phyloP scores from a whole-genome alignment of 345 rosid genomes.

The Populus deltoides region DNA sequence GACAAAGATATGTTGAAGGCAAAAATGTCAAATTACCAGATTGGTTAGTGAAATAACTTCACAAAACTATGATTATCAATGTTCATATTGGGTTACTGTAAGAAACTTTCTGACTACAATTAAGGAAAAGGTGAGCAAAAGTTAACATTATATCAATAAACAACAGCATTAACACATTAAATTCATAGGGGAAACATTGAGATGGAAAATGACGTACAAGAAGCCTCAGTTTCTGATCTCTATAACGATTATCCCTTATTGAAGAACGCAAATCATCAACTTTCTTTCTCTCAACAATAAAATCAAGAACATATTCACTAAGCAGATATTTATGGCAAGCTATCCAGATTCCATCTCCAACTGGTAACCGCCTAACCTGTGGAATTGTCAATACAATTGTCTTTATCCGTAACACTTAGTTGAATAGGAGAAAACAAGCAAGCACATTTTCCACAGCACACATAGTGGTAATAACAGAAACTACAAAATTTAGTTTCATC shows the following conservation, averaged over 20 bases:
- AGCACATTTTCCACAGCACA: conserved; percentile 5
- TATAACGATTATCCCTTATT: conserved; percentile 83
- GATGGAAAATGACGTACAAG: conserved; percentile 39
- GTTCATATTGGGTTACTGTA: too few species aligned
- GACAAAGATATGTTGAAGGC: neutral
- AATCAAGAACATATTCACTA: conserved; percentile 82
- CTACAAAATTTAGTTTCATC: too few species aligned
- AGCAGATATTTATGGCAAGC: conserved; percentile 65
- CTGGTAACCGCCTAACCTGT: conserved; percentile 82
- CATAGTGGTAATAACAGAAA: neutral
- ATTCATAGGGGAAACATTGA: neutral
- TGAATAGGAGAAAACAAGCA: neutral
- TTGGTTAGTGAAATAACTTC: neutral
- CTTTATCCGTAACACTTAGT: conserved; percentile 5
- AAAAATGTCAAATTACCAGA: neutral
- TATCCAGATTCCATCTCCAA: conserved; percentile 93
- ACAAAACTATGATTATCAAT: neutral
- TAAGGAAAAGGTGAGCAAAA: neutral
- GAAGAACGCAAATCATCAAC: conserved; percentile 78
- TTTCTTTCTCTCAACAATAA: conserved; percentile 90
- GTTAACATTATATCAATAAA: neutral
- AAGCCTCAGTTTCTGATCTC: conserved; percentile 84
- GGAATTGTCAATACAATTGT: conserved; percentile 8
- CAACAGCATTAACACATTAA: neutral
- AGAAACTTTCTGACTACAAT: too few species aligned